Percentiles rank a stretch among this genome's conserved stretches.
Evolutionary conservation across 495 filamentous ascomycete species (phyloP).

Genomic region (Aspergillus olivimuriae): DNA sequence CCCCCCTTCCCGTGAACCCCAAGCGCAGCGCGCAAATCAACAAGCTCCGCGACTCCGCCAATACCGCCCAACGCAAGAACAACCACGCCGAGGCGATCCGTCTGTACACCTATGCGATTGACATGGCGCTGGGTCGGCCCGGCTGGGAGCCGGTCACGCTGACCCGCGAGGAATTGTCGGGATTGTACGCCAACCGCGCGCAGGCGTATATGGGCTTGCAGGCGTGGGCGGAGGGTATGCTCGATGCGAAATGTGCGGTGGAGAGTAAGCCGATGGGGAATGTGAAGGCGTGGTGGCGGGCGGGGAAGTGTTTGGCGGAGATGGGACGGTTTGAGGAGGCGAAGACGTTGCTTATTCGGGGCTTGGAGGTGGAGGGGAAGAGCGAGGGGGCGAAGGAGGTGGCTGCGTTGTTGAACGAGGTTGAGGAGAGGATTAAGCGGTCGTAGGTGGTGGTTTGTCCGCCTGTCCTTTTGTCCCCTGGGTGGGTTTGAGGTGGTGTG

Average conservation of each 20-base stretch:
- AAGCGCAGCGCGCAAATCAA: constrained; percentile 78
- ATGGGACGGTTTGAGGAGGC: constrained; percentile 88
- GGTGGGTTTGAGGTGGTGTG: background rate
- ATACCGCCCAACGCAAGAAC: constrained; percentile 71
- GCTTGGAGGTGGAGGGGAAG: constrained; percentile 76
- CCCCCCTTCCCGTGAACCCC: constrained; percentile 75
- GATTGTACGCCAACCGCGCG: constrained; percentile 77
- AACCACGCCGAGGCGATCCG: constrained; percentile 68
- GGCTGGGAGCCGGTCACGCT: constrained; percentile 79
- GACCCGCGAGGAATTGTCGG: constrained; percentile 74
- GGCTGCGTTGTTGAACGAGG: constrained; percentile 59
- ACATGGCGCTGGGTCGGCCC: constrained; percentile 79
- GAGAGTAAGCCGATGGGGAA: constrained; percentile 82
- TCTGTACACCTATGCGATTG: constrained; percentile 74
- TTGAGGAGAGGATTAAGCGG: constrained; percentile 44
- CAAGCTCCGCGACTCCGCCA: constrained; percentile 87
- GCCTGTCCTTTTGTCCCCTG: no score
- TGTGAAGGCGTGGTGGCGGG: constrained; percentile 88
- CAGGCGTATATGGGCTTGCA: constrained; percentile 79
- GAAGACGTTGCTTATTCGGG: constrained; percentile 60
- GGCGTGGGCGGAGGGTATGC: constrained; percentile 72
- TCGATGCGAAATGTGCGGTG: constrained; percentile 83
- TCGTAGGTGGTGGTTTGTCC: background rate
- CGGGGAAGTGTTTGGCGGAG: constrained; percentile 76
- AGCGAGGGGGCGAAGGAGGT: constrained; percentile 57